phyloP scores from a whole-genome alignment of 2,329 filamentous ascomycete genomes.

The Huntiella moniliformis region DNA sequence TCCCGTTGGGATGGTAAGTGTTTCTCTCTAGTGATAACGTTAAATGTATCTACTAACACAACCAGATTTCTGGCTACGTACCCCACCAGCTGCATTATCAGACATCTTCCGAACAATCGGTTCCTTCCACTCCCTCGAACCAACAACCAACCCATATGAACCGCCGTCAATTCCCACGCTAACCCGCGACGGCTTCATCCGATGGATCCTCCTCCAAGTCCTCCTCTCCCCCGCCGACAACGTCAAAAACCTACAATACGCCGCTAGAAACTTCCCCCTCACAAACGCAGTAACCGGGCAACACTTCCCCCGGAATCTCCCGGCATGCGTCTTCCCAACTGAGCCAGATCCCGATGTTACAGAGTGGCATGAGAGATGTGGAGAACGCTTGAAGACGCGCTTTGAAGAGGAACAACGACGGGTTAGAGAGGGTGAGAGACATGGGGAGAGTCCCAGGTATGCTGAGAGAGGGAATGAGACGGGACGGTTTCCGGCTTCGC shows the following conservation, averaged over 20 bases:
- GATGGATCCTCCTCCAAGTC: constrained; percentile 86
- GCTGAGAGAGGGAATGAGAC: not conserved
- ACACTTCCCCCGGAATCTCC: constrained; percentile 41
- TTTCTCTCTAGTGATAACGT: constrained; percentile 1
- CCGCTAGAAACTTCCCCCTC: constrained; percentile 59
- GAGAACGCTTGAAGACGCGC: constrained; percentile 38
- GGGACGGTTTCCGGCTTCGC: not conserved
- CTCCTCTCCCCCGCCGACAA: constrained; percentile 77
- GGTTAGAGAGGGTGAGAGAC: not conserved
- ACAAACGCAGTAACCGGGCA: constrained; percentile 55
- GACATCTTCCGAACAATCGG: constrained; percentile 86
- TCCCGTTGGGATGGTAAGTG: constrained; percentile 50
- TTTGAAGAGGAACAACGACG: constrained; percentile 3
- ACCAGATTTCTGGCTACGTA: constrained; percentile 55
- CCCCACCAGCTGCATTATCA: constrained; percentile 55
- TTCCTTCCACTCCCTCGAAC: constrained; percentile 74
- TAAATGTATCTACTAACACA: not conserved
- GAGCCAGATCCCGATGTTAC: constrained; percentile 64
- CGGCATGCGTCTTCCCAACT: constrained; percentile 46
- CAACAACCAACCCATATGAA: constrained; percentile 51
- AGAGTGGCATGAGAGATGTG: constrained; percentile 67
- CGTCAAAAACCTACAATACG: constrained; percentile 62
- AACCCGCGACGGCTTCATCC: constrained; percentile 67
- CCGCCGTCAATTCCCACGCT: constrained; percentile 66
- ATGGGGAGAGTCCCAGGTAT: not conserved